A percentile compares a stretch with the other conserved stretches of the same genome.
phyloP scores from a whole-genome alignment of 176 grass and related monocot genomes.

The Pontederia crassipes region DNA sequence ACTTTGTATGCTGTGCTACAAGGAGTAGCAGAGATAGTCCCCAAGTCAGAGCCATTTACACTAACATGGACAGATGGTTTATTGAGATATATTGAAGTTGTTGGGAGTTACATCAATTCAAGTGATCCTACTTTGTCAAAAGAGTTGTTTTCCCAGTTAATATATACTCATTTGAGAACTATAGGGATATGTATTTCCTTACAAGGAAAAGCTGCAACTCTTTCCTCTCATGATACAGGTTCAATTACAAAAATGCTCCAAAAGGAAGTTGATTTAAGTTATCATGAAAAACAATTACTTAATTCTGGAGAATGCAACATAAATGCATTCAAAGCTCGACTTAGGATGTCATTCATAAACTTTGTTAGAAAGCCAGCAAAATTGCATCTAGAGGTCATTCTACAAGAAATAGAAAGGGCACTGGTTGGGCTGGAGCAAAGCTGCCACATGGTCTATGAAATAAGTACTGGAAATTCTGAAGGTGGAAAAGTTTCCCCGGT shows the following conservation, averaged over 20 bases:
- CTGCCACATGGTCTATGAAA: constrained; percentile 54
- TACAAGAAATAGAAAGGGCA: constrained; percentile 77
- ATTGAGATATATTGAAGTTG: constrained; percentile 72
- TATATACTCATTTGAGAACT: constrained; percentile 56
- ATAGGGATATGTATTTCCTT: constrained; percentile 89
- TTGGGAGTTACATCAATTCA: constrained; percentile 44
- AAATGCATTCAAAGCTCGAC: constrained; percentile 59
- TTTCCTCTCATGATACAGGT: constrained; percentile 73
- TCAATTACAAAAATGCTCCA: constrained; percentile 64
- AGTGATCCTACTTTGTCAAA: constrained; percentile 48
- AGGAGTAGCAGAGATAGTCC: constrained; percentile 56
- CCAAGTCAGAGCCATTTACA: constrained; percentile 39
- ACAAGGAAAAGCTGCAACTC: constrained; percentile 67
- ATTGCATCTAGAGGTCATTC: constrained; percentile 33
- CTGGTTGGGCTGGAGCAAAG: constrained; percentile 63
- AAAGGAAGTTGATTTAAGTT: constrained; percentile 25
- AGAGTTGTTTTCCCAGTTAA: constrained; percentile 45
- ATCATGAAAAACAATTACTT: constrained; percentile 22
- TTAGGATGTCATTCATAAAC: constrained; percentile 65
- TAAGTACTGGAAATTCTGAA: constrained; percentile 55
- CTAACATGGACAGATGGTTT: constrained; percentile 76
- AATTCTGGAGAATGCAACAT: constrained; percentile 33
- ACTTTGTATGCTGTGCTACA: constrained; percentile 53
- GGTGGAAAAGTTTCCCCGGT: constrained; percentile 59
- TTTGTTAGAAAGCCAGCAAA: constrained; percentile 50